Percentiles rank a stretch among this genome's conserved stretches.
These are phyloP conservation scores for Xylaria acuta DNA, from an alignment of 495 filamentous ascomycete genomes.

Conservation along the genomic window DNA sequence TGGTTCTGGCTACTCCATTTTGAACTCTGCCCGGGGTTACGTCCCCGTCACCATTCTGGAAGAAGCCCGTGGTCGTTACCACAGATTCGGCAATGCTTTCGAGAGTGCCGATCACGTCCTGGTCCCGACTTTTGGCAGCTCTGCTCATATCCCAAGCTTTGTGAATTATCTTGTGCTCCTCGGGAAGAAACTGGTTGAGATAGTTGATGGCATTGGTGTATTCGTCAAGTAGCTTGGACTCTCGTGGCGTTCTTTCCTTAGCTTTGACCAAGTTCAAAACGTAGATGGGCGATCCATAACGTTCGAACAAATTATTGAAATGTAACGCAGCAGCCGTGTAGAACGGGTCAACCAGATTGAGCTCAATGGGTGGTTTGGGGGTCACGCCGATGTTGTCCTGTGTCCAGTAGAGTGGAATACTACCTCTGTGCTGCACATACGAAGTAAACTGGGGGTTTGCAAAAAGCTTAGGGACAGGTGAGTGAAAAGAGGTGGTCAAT, in stretches of 20 bases:
- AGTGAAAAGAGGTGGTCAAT: conserved; percentile 93
- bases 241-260: conserved; percentile 86
- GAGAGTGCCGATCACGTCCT: conserved; percentile 92
- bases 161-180: conserved; percentile 84
- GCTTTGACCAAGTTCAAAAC: conserved; percentile 94
- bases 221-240: conserved; percentile 88
- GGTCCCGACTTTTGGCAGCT: conserved; percentile 90
- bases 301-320: conserved; percentile 93
- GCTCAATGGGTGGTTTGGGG: conserved; percentile 92
- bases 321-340: conserved; percentile 95
- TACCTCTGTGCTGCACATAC: conserved; percentile 95
- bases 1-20: conserved; percentile 92
- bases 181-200: conserved; percentile 91
- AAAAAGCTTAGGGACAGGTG: conserved; percentile 82
- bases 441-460: conserved; percentile 92
- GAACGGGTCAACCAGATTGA: conserved; percentile 94
- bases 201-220: conserved; percentile 89
- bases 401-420: conserved; percentile 96
- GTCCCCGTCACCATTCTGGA: conserved; percentile 81
- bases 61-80: conserved; percentile 85
- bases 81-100: conserved; percentile 89
- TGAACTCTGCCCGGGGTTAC: conserved; percentile 73
- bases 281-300: conserved; percentile 91
- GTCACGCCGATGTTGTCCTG: conserved; percentile 96
- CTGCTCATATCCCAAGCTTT: conserved; percentile 98